phyloP scores from a whole-genome alignment of 192 early-diverging fungal species.

The Backusella macrospora region DNA sequence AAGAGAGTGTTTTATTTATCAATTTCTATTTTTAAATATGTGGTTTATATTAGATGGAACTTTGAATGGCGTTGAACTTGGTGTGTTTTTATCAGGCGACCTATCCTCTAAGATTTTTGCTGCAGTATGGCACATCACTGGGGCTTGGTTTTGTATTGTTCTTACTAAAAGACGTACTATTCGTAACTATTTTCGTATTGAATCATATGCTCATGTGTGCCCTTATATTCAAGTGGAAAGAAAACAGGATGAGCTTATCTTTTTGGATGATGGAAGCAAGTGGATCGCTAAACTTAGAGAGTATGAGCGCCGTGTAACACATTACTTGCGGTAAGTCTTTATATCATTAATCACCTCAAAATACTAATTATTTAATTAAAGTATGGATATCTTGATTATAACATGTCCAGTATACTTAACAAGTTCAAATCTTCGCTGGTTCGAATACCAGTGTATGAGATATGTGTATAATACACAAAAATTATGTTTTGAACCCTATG shows the following conservation, averaged over 20 bases:
- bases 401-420: constrained; percentile 46
- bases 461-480: constrained; percentile 63
- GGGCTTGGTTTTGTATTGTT: constrained; percentile 65
- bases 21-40: not conserved
- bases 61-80: constrained; percentile 50
- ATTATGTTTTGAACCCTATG: constrained; percentile 56
- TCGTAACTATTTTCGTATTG: constrained; percentile 74
- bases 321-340: constrained; percentile 34
- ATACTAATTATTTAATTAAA: not conserved
- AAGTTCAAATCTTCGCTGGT: constrained; percentile 46
- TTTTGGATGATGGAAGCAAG: constrained; percentile 52
- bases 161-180: constrained; percentile 45
- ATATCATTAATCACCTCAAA: not conserved
- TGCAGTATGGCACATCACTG: constrained; percentile 72
- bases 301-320: constrained; percentile 28
- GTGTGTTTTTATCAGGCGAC: constrained; percentile 63
- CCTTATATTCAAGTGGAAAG: constrained; percentile 59
- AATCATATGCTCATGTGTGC: constrained; percentile 48
- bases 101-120: constrained; percentile 67
- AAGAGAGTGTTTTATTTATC: not conserved
- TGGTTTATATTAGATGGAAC: constrained; percentile 44
- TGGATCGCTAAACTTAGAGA: constrained; percentile 46
- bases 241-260: constrained; percentile 50
- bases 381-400: constrained; percentile 44
- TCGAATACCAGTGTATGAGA: constrained; percentile 79